Conservation (phyloP, 805 yeast genomes). For the Pichia insulana region DNA sequence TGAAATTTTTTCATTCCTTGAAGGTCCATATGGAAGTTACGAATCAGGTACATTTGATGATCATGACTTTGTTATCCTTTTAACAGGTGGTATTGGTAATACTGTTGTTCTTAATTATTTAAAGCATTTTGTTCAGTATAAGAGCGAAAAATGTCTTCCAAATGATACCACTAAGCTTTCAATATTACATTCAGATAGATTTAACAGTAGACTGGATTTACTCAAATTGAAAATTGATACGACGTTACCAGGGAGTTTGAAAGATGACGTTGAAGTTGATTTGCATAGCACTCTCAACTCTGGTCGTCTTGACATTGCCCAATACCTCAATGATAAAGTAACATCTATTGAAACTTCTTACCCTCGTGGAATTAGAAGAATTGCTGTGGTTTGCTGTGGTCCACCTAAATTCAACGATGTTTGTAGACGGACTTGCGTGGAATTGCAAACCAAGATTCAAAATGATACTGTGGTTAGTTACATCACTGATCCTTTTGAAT, state of each 20-base stretch:
- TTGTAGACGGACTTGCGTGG: no score
- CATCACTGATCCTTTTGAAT: no score
- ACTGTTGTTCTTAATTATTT: conserved; percentile 5
- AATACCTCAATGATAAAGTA: not conserved
- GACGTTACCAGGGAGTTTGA: not conserved
- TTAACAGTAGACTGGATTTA: not conserved
- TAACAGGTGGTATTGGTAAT: conserved; percentile 10
- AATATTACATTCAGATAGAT: not conserved
- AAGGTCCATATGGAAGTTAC: conserved; percentile 10
- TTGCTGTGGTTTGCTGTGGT: conserved; percentile 1
- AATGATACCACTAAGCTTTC: not conserved
- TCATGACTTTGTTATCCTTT: conserved; percentile 1
- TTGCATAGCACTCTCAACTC: not conserved
- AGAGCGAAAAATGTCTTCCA: not conserved
- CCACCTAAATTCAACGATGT: conserved; percentile 1
- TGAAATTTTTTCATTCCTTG: conserved; percentile 2
- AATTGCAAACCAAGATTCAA: no score
- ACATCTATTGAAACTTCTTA: not conserved
- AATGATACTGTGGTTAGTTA: no score
- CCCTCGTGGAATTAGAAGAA: not conserved
- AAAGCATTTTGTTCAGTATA: no score
- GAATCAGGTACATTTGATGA: conserved; percentile 2
- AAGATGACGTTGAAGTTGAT: not conserved
- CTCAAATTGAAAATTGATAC: no score
- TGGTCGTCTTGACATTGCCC: not conserved